phyloP scores from a whole-genome alignment of 495 filamentous ascomycete genomes.

The Tricharina praecox region DNA sequence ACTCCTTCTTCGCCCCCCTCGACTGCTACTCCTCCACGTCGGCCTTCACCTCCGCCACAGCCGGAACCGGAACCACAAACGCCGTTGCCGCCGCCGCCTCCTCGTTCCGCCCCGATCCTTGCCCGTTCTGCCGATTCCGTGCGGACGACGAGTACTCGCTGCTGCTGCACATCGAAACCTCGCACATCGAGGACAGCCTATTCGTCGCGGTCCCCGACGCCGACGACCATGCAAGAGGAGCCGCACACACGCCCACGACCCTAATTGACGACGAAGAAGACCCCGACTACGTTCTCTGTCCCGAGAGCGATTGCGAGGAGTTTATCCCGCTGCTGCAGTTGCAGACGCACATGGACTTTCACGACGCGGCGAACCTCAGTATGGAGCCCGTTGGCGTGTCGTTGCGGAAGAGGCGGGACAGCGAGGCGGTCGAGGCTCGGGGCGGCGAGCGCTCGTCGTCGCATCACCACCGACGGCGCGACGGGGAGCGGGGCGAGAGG shows the following conservation, averaged over 20 bases:
- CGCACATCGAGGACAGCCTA: conserved; percentile 40
- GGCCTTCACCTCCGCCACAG: not conserved
- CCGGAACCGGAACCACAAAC: too few species aligned
- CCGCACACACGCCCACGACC: too few species aligned
- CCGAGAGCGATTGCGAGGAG: conserved; percentile 56
- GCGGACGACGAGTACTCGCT: conserved; percentile 28
- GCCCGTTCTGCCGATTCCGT: conserved; percentile 34
- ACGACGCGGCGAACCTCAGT: conserved; percentile 42
- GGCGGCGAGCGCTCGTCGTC: conserved; percentile 3
- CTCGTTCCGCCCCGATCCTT: conserved; percentile 16
- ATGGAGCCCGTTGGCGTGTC: conserved; percentile 31
- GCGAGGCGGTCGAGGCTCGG: too few species aligned
- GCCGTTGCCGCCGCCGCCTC: too few species aligned
- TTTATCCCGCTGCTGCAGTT: conserved; percentile 42
- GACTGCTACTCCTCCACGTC: not conserved
- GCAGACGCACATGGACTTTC: conserved; percentile 57
- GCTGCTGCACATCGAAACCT: conserved; percentile 41
- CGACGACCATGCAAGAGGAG: conserved; percentile 4
- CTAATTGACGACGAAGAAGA: conserved; percentile 13
- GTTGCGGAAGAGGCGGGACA: conserved; percentile 6
- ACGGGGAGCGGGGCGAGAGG: not conserved
- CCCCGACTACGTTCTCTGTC: conserved; percentile 47
- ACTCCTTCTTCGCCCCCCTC: not conserved
- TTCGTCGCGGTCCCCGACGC: conserved; percentile 30
- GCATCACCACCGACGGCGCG: not conserved